Base-by-base conservation (phyloP, 768 basidiomycete species). In the Mycena chlorophos region DNA sequence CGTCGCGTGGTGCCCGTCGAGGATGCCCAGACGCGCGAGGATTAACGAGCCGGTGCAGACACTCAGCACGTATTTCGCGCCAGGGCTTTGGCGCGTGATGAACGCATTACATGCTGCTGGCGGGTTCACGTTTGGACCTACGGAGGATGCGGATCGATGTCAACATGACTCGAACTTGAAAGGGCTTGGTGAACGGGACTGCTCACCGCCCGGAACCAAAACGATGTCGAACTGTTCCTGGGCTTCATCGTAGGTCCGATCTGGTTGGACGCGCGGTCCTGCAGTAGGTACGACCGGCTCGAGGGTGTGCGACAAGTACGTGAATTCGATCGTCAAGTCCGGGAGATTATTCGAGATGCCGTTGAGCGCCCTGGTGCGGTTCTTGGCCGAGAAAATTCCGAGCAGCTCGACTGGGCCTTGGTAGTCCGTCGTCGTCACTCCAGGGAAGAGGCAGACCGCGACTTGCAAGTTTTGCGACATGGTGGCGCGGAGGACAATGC, bases 21-120 rank as follows among this genome's bases (percentile, higher is more conserved):
- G 60, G 1, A 71, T 42, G 0, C 73, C 75, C 4, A 68, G 62
- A 5, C 61, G 63, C 2, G 73, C 75, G 1, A 75, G 63, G 23
- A 73, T 53, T 62, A 67, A 65, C 5, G 69, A 63, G 10, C 72
- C 73, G 14, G 68, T 70, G 57, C 74, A 75, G 13, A 75, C 69
- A 10, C 64, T 65, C 38, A 74, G 53, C 23, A 74, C 62, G 60
- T 75, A 69, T 63, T 69, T 67, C 3, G 67, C 70, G 20, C 60
- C 62, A 0, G 67, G 67, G 8, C 43, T 55, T 48, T 71, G 71
- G 34, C 56, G 48, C 56, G 65, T 66, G 34, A 72, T 42, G 40
- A 71, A 70, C 37, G 66, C 61, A 1, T 63, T 40, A 37, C 54
- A 54, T 3, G 55, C 42, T 13, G 19, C 52, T 8, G 56, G 57